These are phyloP conservation scores for Litsea cubeba DNA, from an alignment of 164 flowering plant genomes.

Conservation along the genomic window DNA sequence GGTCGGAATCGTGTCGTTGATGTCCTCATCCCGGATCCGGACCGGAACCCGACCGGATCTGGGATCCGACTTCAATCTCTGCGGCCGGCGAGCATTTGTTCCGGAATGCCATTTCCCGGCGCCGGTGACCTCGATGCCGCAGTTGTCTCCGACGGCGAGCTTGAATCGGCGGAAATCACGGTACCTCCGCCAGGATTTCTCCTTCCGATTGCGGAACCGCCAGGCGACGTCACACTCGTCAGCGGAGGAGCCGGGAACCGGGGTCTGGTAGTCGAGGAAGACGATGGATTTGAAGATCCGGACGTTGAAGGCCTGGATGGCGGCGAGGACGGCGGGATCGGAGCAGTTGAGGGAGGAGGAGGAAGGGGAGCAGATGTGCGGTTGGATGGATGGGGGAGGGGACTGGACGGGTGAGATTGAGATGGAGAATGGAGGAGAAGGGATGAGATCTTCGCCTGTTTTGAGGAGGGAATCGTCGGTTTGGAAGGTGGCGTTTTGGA, in stretches of 20 bases:
- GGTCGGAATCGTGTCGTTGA: slow-evolving; percentile 79
- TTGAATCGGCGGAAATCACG: slow-evolving; percentile 85
- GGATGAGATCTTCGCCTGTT: slow-evolving; percentile 75
- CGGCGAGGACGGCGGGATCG: slow-evolving; percentile 63
- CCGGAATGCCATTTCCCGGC: slow-evolving; percentile 86
- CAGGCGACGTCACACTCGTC: slow-evolving; percentile 91
- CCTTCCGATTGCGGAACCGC: slow-evolving; percentile 87
- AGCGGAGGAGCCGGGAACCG: slow-evolving; percentile 66
- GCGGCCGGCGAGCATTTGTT: slow-evolving; percentile 58
- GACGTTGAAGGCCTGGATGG: slow-evolving; percentile 69
- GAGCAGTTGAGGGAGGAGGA: slow-evolving; percentile 59
- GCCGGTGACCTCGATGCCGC: slow-evolving; percentile 42
- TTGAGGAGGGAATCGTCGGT: slow-evolving; percentile 59
- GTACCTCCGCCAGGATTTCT: slow-evolving; percentile 94
- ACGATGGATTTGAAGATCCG: slow-evolving; percentile 59
- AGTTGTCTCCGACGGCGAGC: slow-evolving; percentile 56
- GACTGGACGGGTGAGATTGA: background rate
- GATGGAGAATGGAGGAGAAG: slow-evolving; percentile 26
- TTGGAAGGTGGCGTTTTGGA: slow-evolving; percentile 71
- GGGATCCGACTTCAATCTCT: slow-evolving; percentile 19
- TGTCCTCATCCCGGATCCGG: slow-evolving; percentile 48
- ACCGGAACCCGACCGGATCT: slow-evolving; percentile 22
- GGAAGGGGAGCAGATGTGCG: background rate
- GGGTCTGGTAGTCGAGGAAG: slow-evolving; percentile 71
- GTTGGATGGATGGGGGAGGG: background rate